Conservation (phyloP, 1,284 basidiomycete species). For the Hymenochaete sp. region DNA sequence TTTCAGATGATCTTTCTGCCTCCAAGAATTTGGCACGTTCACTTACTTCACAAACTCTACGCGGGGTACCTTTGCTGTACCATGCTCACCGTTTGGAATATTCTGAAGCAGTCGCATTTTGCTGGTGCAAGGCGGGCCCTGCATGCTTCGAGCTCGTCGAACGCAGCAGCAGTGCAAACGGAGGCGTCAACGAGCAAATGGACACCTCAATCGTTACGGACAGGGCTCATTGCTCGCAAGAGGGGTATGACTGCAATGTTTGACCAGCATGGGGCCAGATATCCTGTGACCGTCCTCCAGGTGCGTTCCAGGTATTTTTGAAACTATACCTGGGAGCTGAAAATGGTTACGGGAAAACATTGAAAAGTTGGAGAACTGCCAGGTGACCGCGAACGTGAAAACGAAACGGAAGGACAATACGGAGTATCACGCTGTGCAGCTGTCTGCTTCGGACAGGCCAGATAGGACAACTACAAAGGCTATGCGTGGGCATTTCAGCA, state of each 20-base stretch:
- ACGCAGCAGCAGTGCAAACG: not conserved
- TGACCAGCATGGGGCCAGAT: conserved; percentile 80
- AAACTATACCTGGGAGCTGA: not conserved
- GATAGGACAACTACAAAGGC: conserved; percentile 60
- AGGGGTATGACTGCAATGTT: conserved; percentile 94
- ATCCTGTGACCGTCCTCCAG: conserved; percentile 93
- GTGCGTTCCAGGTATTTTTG: conserved; percentile 35
- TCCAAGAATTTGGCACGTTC: too few species aligned
- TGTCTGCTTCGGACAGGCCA: conserved; percentile 69
- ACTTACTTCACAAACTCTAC: too few species aligned
- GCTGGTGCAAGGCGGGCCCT: conserved; percentile 1
- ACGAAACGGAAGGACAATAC: conserved; percentile 55
- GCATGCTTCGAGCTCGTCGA: not conserved
- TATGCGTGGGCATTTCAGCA: conserved; percentile 83
- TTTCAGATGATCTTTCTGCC: too few species aligned
- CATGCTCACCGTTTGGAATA: conserved; percentile 10
- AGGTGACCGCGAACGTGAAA: conserved; percentile 71
- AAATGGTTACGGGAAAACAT: not conserved
- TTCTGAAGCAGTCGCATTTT: conserved; percentile 2
- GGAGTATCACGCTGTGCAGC: conserved; percentile 79
- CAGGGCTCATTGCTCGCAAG: conserved; percentile 93
- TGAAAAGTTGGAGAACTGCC: conserved; percentile 69
- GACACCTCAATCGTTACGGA: conserved; percentile 82
- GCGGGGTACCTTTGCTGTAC: too few species aligned
- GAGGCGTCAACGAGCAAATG: conserved; percentile 43